Evolutionary conservation across 345 rosid genomes (phyloP).

Genomic region (Eutrema heterophyllum): DNA sequence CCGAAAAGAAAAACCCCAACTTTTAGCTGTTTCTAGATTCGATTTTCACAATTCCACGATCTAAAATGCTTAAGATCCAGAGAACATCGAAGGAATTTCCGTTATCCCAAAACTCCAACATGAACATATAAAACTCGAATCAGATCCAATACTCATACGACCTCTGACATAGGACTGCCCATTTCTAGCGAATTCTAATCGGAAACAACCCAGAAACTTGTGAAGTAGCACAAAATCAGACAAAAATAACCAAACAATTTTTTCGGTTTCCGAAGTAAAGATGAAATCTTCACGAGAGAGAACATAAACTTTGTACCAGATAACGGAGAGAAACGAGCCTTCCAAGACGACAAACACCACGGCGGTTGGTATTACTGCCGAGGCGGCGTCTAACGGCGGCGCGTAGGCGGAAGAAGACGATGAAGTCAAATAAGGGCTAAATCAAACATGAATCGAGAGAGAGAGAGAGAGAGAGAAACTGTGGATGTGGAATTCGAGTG

Average conservation of each 20-base stretch:
- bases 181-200: not conserved
- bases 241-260: not conserved
- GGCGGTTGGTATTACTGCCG: constrained; percentile 6
- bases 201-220: not conserved
- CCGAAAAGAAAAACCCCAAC: not conserved
- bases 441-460: not conserved
- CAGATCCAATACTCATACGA: constrained; percentile 24
- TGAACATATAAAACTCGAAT: not conserved
- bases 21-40: not conserved
- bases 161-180: not conserved
- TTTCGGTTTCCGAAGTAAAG: not conserved
- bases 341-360: constrained; percentile 6
- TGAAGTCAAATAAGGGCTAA: not conserved
- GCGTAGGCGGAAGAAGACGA: constrained; percentile 8
- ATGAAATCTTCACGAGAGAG: not conserved
- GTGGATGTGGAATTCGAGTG: not conserved
- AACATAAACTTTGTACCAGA: not conserved
- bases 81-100: not conserved
- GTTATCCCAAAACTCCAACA: not conserved
- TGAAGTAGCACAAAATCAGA: not conserved
- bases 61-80: constrained; percentile 10
- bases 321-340: not conserved
- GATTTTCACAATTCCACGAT: constrained; percentile 12
- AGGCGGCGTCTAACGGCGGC: constrained; percentile 14
- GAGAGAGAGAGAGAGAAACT: not conserved